Evolutionary conservation across 2,329 filamentous ascomycete genomes (phyloP), one percentile per base, ranked within the genome.

Genomic region (Trichoderma sp.): DNA sequence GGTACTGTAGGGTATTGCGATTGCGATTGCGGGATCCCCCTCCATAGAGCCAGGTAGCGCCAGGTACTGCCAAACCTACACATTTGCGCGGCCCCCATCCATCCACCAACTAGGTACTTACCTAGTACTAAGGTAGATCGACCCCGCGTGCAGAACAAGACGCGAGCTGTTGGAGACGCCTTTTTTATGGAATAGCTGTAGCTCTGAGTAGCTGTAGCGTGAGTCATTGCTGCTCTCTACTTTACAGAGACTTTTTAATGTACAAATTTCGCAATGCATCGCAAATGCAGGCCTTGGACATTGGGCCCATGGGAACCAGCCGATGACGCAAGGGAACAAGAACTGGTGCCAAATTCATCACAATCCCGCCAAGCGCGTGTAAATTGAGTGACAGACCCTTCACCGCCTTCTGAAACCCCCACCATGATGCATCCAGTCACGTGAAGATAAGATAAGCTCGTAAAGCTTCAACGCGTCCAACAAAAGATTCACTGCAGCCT

Each of bases 361-460:
- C 18, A 15, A 28, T 6, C 9, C 26, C n/a, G 12, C 53, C 18
- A 43, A 43, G 64, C 64, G 58, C 34, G 64, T 67, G 64, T 8
- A 67, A 67, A 67, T 58, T 53, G 47, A 8, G 11, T 51, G 60
- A 63, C 36, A 57, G 30, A 7, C n/a, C 24, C n/a, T 26, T 69
- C 65, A 70, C 67, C 67, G 67, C 66, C 56, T 69, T 60, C 11
- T 18, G 34, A 60, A 60, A 36, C 43, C 69, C 60, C 60, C 58
- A 66, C 57, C 28, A 64, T 18, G 9, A 12, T 26, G 26, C 2
- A n/a, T 1, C 3, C 1, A 32, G 6, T 79, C 78, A 80, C 78
- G 78, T 80, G 78, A 0, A 6, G 79, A 80, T 80, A 80, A 80
- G 78, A 79, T 77, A 74, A 70, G 7, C 4, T 21, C 15, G 21